Base-by-base conservation (phyloP, 306 rosid genomes). In the Medicago truncatula region DNA sequence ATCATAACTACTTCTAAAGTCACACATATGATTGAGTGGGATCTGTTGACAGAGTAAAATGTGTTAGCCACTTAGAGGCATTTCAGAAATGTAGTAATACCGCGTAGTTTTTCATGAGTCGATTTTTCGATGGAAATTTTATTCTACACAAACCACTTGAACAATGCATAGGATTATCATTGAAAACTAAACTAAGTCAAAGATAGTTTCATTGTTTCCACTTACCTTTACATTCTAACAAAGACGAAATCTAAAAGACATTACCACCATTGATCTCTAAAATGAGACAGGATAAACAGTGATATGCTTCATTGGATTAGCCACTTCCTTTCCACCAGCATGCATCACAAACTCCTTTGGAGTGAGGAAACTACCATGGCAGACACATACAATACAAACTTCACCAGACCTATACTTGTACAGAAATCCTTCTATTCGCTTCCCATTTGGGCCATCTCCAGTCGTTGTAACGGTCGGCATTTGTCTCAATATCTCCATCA, bases 341-440 rank as follows among this genome's bases (percentile, higher is more conserved):
- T 89, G 93, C 62, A 47, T 75, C 14, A 92, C 80, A 50, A 92
- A 92, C 74, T 88, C 93, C 0, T 90, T 83, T 1, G 93, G 93
- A 13, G 96, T 78, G 56, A 82, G 89, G 43, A 88, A 89, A 20
- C 73, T 73, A 3, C 89, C 96, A 84, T 92, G 97, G 82, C 96
- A 88, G 49, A 84, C 86, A 66, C 96, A 92, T 1, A 87, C 85
- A 16, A 87, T 93, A 11, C 83, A 75, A n/a, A 90, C 86, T 65
- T 87, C 57, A 1, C 89, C 88, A 53, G 68, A 61, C 41, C 59
- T 74, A 64, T 89, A 91, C 79, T 74, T 83, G 82, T 89, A 88
- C 9, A 92, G 75, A 79, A 86, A 71, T 4, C 97, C 96, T 66
- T 92, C 89, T 9, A 87, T 75, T 74, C 67, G 81, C 83, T 76